These are phyloP conservation scores for Aspergillus nomiae DNA, from an alignment of 2,329 filamentous ascomycete species.

Conservation along the genomic window DNA sequence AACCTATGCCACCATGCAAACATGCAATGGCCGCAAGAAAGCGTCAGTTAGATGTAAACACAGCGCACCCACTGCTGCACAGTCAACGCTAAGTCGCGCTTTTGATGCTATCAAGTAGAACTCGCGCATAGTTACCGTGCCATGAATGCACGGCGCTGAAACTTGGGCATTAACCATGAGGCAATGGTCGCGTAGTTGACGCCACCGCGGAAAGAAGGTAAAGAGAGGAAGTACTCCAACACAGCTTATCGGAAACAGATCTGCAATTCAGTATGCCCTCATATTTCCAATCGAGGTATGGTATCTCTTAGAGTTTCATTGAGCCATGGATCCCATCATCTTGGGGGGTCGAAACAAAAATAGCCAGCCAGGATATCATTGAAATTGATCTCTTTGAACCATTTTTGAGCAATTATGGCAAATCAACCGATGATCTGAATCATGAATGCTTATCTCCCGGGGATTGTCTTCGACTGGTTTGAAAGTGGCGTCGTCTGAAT, in stretches of 20 bases:
- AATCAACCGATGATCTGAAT: not conserved
- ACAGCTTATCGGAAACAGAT: not conserved
- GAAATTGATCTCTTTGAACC: not conserved
- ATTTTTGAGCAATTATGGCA: not conserved
- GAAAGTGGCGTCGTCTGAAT: not conserved
- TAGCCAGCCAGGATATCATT: not conserved
- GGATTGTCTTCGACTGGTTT: not conserved
- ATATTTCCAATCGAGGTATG: not conserved
- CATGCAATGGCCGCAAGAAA: not conserved
- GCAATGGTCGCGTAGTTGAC: not conserved
- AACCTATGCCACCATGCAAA: not conserved
- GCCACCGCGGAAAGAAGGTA: not conserved
- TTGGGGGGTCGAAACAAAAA: not conserved
- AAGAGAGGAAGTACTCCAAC: not conserved
- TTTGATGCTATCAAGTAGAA: not conserved
- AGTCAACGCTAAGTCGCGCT: not conserved
- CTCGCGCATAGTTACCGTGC: not conserved
- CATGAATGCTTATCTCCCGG: conserved; percentile 6
- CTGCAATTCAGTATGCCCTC: not conserved
- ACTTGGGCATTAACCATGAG: not conserved
- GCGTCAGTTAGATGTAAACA: not conserved
- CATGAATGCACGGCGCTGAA: not conserved
- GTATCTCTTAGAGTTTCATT: not conserved
- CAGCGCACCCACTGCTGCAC: not conserved
- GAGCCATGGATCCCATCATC: not conserved